A percentile compares a stretch with the other conserved stretches of the same genome.
Evolutionary conservation across 2,329 filamentous ascomycete species (phyloP).

Genomic region (Orbilia javanica): DNA sequence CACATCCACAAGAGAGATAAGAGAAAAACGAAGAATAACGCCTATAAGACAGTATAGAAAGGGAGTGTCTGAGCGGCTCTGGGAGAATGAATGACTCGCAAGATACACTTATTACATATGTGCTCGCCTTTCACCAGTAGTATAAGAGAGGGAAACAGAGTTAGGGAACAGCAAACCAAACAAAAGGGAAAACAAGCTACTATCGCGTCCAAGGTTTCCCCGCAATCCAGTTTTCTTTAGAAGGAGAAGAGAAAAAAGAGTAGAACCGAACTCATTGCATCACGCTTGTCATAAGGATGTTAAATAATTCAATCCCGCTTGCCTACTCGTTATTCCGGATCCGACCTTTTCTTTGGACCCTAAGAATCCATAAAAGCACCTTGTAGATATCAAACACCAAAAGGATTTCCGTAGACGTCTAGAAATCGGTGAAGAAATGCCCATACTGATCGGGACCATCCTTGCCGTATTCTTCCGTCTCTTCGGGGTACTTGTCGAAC

Average conservation of each 20-base stretch:
- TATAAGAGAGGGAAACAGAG: constrained; percentile 27
- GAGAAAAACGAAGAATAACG: constrained; percentile 26
- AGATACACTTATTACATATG: constrained; percentile 59
- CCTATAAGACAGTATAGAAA: constrained; percentile 36
- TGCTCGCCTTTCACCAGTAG: constrained; percentile 39
- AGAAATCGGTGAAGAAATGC: constrained; percentile 82
- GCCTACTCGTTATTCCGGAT: not conserved
- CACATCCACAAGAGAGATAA: constrained; percentile 12
- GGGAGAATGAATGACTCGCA: constrained; percentile 45
- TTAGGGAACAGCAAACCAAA: constrained; percentile 28
- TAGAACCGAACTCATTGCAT: constrained; percentile 27
- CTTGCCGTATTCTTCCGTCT: constrained; percentile 88
- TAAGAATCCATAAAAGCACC: not conserved
- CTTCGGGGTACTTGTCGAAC: constrained; percentile 98
- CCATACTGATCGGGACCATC: constrained; percentile 69
- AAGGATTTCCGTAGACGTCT: constrained; percentile 57
- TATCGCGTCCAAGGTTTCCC: constrained; percentile 17
- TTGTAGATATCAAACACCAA: constrained; percentile 9
- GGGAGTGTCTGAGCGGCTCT: constrained; percentile 20
- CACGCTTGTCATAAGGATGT: constrained; percentile 37
- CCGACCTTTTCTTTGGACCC: not conserved
- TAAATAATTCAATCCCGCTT: constrained; percentile 3
- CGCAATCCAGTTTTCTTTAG: constrained; percentile 8
- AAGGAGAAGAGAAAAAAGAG: constrained; percentile 3
- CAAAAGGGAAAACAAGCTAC: constrained; percentile 29